Evolutionary conservation across 2,329 filamentous ascomycete species (phyloP).

Genomic region (Sporothrix dimorphospora): DNA sequence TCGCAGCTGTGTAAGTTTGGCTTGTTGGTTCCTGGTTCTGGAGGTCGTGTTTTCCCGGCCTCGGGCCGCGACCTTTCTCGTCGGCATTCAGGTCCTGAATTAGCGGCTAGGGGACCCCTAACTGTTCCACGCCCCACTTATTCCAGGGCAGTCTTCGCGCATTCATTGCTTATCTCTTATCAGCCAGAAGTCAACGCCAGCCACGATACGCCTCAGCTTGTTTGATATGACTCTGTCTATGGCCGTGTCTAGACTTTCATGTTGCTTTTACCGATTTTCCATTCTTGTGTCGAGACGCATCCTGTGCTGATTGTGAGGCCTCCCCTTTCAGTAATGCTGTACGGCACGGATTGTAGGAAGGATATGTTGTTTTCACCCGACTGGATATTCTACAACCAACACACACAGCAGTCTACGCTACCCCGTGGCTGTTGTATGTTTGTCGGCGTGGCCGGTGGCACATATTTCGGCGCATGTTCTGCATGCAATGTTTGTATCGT

Average conservation of each 20-base stretch:
- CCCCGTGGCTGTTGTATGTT: too few relatives aligned
- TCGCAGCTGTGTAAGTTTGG: background rate
- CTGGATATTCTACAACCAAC: background rate
- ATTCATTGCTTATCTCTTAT: background rate
- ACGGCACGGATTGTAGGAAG: background rate
- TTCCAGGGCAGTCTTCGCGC: background rate
- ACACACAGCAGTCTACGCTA: too few relatives aligned
- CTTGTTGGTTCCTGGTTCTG: background rate
- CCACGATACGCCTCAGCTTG: too few relatives aligned
- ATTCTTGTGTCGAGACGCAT: too few relatives aligned
- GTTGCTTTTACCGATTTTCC: too few relatives aligned
- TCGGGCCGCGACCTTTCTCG: slow-evolving; percentile 16
- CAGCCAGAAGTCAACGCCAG: background rate
- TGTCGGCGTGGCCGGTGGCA: background rate
- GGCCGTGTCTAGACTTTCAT: too few relatives aligned
- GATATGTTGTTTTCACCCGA: background rate
- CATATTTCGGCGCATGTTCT: background rate
- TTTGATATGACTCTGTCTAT: too few relatives aligned
- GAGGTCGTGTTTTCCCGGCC: slow-evolving; percentile 4
- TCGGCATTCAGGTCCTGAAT: slow-evolving; percentile 18
- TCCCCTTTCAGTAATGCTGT: background rate
- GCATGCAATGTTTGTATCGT: too few relatives aligned
- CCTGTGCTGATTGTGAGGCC: background rate
- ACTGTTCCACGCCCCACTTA: background rate
- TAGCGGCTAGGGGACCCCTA: slow-evolving; percentile 1